Percentiles rank a stretch among this genome's conserved stretches.
Evolutionary conservation across 2,329 filamentous ascomycete genomes (phyloP).

Genomic region (Parafenestella ontariensis): DNA sequence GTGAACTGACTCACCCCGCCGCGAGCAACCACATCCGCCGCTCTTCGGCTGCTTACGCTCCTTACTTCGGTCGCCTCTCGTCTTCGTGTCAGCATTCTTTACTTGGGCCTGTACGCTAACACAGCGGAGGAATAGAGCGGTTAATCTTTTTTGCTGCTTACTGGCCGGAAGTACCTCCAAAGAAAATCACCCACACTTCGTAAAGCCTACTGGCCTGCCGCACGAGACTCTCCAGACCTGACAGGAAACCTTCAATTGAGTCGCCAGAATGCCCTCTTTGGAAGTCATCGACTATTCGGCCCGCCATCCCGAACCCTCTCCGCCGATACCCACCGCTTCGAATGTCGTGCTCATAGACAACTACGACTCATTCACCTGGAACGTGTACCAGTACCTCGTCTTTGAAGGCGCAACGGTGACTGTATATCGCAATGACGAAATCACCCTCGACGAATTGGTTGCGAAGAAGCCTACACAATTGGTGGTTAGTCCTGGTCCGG

Average conservation of each 20-base stretch:
- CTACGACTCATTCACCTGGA: constrained; percentile 99
- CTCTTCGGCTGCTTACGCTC: not conserved
- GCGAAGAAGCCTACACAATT: constrained; percentile 88
- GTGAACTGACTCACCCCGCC: constrained; percentile 26
- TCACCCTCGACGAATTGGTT: constrained; percentile 83
- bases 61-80: not conserved
- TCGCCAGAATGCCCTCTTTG: constrained; percentile 50
- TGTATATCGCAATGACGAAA: constrained; percentile 91
- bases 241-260: too few species aligned
- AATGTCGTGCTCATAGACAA: constrained; percentile 98
- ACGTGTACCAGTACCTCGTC: constrained; percentile 97
- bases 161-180: not conserved
- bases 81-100: too few species aligned
- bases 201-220: too few species aligned
- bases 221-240: too few species aligned
- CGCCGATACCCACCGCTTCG: constrained; percentile 77
- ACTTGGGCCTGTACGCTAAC: too few species aligned
- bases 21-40: not conserved
- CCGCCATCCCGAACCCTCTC: constrained; percentile 77
- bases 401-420: constrained; percentile 93
- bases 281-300: constrained; percentile 82
- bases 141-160: not conserved
- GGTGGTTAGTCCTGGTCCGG: constrained; percentile 92
- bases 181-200: not conserved
- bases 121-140: not conserved